phyloP scores from a whole-genome alignment of 495 filamentous ascomycete species.

The Aspergillus panamensis region DNA sequence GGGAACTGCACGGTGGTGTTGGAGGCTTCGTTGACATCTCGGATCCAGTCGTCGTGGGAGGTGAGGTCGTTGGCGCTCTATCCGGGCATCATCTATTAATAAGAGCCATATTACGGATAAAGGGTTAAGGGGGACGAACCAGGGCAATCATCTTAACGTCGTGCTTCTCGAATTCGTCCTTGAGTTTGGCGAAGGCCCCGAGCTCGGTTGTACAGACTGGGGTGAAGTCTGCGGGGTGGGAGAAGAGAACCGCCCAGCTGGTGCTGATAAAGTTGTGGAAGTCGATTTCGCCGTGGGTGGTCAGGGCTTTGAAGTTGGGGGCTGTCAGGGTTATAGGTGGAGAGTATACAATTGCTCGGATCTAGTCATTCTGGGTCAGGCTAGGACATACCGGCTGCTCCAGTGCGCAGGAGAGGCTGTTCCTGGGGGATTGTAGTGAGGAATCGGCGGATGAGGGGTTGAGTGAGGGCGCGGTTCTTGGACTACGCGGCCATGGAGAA shows the following conservation, averaged over 20 bases:
- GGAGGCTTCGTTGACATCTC: constrained; percentile 62
- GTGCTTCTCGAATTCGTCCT: constrained; percentile 58
- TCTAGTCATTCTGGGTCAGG: not conserved
- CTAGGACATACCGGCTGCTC: constrained; percentile 41
- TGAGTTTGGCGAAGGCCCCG: constrained; percentile 62
- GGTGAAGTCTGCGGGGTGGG: constrained; percentile 68
- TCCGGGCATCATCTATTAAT: not conserved
- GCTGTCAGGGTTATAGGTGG: constrained; percentile 25
- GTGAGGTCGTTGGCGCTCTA: constrained; percentile 56
- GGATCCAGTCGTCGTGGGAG: constrained; percentile 60
- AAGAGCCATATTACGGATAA: not conserved
- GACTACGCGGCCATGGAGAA: constrained; percentile 28
- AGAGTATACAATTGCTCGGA: not conserved
- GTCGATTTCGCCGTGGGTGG: constrained; percentile 64
- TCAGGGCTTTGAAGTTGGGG: constrained; percentile 63
- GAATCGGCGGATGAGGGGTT: constrained; percentile 35
- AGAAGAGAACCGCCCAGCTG: constrained; percentile 65
- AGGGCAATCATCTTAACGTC: constrained; percentile 67
- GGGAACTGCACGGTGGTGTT: constrained; percentile 58
- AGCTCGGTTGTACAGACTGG: constrained; percentile 70
- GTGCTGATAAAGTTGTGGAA: constrained; percentile 59
- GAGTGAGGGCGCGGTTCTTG: constrained; percentile 21
- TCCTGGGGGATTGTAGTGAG: constrained; percentile 34
- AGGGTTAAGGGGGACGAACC: constrained; percentile 23
- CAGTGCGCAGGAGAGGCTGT: constrained; percentile 60